phyloP scores from a whole-genome alignment of 352 stramenopile species.

The Bremia lactucae region DNA sequence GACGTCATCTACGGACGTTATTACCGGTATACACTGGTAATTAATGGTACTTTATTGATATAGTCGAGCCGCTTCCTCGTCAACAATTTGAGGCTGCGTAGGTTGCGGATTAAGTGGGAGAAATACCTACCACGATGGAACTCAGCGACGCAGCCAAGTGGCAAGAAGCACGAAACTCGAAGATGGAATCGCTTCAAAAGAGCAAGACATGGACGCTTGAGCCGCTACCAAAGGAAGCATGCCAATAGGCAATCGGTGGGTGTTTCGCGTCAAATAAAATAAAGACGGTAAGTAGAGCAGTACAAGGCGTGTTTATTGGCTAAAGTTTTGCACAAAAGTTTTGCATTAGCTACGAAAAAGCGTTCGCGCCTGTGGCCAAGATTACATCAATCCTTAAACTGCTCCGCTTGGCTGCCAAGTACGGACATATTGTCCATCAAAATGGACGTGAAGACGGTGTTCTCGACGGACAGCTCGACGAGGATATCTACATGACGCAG shows the following conservation, averaged over 20 bases:
- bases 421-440: neutral
- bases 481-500: neutral
- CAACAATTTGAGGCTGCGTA: no score
- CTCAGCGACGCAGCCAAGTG: slow-evolving; percentile 8
- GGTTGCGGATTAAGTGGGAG: no score
- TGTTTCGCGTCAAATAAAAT: neutral
- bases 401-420: neutral
- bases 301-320: neutral
- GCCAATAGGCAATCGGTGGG: neutral
- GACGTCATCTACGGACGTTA: no score
- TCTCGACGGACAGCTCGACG: neutral
- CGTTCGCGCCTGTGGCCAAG: neutral
- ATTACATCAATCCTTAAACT: neutral
- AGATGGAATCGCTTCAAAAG: neutral
- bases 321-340: neutral
- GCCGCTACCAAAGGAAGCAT: neutral
- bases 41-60: no score
- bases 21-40: no score
- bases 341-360: neutral
- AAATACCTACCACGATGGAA: no score
- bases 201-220: neutral
- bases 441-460: neutral
- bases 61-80: no score
- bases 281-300: no score
- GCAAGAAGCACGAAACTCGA: no score